phyloP scores from a whole-genome alignment of 805 yeast genomes.

The Hanseniaspora valbyensis region DNA sequence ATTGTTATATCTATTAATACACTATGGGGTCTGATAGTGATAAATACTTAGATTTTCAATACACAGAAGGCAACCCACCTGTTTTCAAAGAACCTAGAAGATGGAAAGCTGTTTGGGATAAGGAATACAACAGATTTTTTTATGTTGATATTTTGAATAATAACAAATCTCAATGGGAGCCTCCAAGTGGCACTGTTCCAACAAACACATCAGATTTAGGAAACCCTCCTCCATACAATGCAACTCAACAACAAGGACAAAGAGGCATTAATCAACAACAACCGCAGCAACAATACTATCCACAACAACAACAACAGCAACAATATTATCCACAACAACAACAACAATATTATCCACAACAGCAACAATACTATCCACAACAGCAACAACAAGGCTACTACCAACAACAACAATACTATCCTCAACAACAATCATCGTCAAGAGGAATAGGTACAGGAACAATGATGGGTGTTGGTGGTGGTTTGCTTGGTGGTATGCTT shows the following conservation, averaged over 20 bases:
- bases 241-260: conserved; percentile 15
- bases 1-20: too few relatives aligned
- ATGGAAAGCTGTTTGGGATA: conserved; percentile 67
- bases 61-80: conserved; percentile 35
- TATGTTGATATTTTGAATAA: conserved; percentile 62
- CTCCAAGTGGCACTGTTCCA: conserved; percentile 48
- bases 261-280: too few relatives aligned
- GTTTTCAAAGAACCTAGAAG: conserved; percentile 50
- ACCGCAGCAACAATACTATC: conserved; percentile 1
- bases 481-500: conserved; percentile 51
- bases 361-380: conserved; percentile 23
- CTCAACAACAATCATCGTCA: conserved; percentile 27
- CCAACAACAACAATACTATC: conserved; percentile 26
- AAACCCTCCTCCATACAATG: background rate
- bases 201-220: background rate
- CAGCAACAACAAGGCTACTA: conserved; percentile 23
- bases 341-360: conserved; percentile 3
- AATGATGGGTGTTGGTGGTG: conserved; percentile 45
- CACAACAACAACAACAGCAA: conserved; percentile 16
- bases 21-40: too few relatives aligned
- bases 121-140: conserved; percentile 60
- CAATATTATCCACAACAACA: conserved; percentile 28
- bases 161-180: conserved; percentile 83
- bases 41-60: conserved; percentile 1
- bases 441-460: conserved; percentile 31